These are phyloP conservation scores for Lactarius trivialis DNA, from an alignment of 768 basidiomycete genomes.

Conservation along the genomic window DNA sequence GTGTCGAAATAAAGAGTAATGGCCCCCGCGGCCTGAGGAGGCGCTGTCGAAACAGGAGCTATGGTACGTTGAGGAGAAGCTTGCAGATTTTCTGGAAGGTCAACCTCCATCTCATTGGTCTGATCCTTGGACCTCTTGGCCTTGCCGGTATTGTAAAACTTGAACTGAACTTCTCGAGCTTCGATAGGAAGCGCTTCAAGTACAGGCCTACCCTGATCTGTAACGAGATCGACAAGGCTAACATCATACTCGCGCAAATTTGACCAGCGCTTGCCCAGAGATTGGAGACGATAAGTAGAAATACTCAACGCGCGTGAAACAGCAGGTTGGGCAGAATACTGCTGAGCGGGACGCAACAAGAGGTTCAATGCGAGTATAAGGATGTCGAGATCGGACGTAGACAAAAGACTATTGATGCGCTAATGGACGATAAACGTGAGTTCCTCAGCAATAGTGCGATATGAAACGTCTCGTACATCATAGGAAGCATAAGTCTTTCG, in stretches of 20 bases:
- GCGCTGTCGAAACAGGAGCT: conserved; percentile 29
- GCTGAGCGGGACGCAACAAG: conserved; percentile 87
- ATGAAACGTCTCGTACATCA: conserved; percentile 61
- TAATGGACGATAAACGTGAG: conserved; percentile 30
- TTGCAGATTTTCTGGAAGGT: conserved; percentile 37
- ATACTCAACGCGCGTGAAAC: conserved; percentile 79
- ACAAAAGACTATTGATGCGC: conserved; percentile 86
- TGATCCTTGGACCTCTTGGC: conserved; percentile 25
- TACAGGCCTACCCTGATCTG: conserved; percentile 43
- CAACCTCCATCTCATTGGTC: conserved; percentile 41
- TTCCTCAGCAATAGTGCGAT: background rate
- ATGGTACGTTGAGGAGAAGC: conserved; percentile 38
- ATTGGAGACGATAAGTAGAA: conserved; percentile 72
- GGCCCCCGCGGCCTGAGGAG: conserved; percentile 37
- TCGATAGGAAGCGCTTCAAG: conserved; percentile 62
- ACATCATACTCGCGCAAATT: conserved; percentile 74
- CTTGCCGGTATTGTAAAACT: conserved; percentile 64
- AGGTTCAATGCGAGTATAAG: conserved; percentile 78
- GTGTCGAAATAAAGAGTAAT: conserved; percentile 58
- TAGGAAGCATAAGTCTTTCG: conserved; percentile 94
- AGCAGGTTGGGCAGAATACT: conserved; percentile 84
- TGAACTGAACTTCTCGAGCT: conserved; percentile 73
- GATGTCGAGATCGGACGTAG: conserved; percentile 84
- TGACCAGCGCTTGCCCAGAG: conserved; percentile 81
- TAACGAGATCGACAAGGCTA: conserved; percentile 67